Conservation (phyloP, 2,329 filamentous ascomycete species). For the Neospermospora avenae region DNA sequence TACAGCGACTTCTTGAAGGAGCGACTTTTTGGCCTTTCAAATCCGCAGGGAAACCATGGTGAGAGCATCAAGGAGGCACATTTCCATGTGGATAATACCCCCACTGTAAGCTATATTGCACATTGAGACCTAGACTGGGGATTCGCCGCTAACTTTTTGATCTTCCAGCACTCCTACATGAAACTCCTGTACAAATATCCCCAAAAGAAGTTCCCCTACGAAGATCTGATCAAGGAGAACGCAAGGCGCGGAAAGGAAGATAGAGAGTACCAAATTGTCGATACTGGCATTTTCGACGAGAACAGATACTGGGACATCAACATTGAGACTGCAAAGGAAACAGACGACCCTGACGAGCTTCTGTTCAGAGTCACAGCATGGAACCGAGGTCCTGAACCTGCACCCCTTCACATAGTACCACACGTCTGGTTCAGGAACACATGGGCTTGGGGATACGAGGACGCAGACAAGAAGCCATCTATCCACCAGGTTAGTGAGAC, state of each 20-base stretch:
- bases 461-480: slow-evolving; percentile 73
- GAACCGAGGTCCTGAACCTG: slow-evolving; percentile 88
- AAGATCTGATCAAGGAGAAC: slow-evolving; percentile 83
- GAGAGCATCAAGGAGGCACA: slow-evolving; percentile 96
- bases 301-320: slow-evolving; percentile 95
- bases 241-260: slow-evolving; percentile 72
- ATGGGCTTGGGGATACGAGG: slow-evolving; percentile 88
- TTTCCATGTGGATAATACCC: slow-evolving; percentile 94
- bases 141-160: slow-evolving; percentile 12
- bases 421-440: slow-evolving; percentile 98
- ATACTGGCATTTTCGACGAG: slow-evolving; percentile 85
- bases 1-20: slow-evolving; percentile 87
- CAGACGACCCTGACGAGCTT: slow-evolving; percentile 86
- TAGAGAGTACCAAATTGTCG: slow-evolving; percentile 85
- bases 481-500: slow-evolving; percentile 65
- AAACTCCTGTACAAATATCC: slow-evolving; percentile 98
- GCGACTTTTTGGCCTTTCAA: slow-evolving; percentile 89
- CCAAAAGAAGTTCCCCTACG: slow-evolving; percentile 86
- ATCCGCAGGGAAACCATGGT: slow-evolving; percentile 95
- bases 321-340: slow-evolving; percentile 93
- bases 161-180: slow-evolving; percentile 87
- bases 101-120: slow-evolving; percentile 38
- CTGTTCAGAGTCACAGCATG: slow-evolving; percentile 94
- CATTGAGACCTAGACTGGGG: neutral
- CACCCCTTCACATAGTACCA: slow-evolving; percentile 88